Base-by-base conservation (phyloP, 257 asterid species). In the Avicennia marina region DNA sequence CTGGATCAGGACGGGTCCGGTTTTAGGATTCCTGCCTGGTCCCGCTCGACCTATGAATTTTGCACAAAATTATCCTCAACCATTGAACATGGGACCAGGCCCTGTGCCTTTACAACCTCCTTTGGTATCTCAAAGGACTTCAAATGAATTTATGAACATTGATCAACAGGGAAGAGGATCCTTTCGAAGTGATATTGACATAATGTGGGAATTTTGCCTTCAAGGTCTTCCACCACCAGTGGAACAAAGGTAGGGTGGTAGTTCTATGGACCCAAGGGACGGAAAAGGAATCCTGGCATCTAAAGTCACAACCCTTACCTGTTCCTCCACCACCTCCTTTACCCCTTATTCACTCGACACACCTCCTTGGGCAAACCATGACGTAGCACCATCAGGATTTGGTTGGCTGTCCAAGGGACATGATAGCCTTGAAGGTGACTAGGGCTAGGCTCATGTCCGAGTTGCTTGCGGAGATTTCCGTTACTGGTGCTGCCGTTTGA, bases 241-340 rank as follows among this genome's bases (percentile, higher is more conserved):
- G 66, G 93, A 84, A 52, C 73, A 64, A 5, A 72, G 80, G 50
- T 86, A 65, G 36, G 56, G 78, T 62, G 85, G 84, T 57, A 67
- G 63, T 56, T 73, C 77, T n/a, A 56, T 56, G 57, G 87, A 75
- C 56, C 67, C 64, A 3, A 60, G 85, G 69, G 87, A 81, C 11
- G 78, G 78, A 24, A 83, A 79, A 67, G 84, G 94, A 34, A 55
- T 74, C 48, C 50, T 77, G 74, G 73, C 87, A 19, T 74, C 76
- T 4, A n/a, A n/a, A n/a, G n/a, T n/a, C n/a, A n/a, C 90, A 75
- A 31, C 65, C 87, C 20, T 25, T 60, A 31, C 26, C 82, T 53
- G 81, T 71, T 53, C 95, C 80, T 38, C 85, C 93, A 0, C 90
- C 94, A 3, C 89, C 94, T 16, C 77, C 86, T 22, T n/a, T 77